Percentiles rank a stretch among this genome's conserved stretches.
These are phyloP conservation scores for Tetracladium marchalianum DNA, from an alignment of 495 filamentous ascomycete genomes.

Conservation along the genomic window DNA sequence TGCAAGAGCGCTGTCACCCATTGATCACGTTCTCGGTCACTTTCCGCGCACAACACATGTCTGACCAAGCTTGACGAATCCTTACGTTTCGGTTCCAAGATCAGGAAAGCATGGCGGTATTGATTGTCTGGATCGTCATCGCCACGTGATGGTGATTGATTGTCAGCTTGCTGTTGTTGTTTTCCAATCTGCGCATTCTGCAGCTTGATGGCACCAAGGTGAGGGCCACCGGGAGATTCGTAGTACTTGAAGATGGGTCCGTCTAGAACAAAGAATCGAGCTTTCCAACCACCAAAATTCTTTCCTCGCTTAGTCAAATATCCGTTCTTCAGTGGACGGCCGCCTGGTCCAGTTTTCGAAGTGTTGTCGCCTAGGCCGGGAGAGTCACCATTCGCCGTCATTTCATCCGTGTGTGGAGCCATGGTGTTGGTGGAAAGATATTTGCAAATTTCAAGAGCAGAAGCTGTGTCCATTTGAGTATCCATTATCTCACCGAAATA, in stretches of 20 bases:
- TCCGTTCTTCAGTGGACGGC: slow-evolving; percentile 68
- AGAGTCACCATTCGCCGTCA: slow-evolving; percentile 35
- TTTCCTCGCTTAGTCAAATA: slow-evolving; percentile 95
- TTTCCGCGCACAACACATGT: slow-evolving; percentile 93
- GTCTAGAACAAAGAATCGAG: slow-evolving; percentile 85
- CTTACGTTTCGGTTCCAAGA: slow-evolving; percentile 92
- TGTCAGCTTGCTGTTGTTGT: slow-evolving; percentile 43
- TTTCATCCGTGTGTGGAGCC: slow-evolving; percentile 61
- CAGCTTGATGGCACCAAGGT: slow-evolving; percentile 89
- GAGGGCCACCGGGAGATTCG: slow-evolving; percentile 76
- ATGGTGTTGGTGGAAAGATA: slow-evolving; percentile 84
- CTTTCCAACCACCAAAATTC: slow-evolving; percentile 99
- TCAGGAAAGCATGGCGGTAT: slow-evolving; percentile 91
- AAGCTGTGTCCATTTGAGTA: slow-evolving; percentile 65
- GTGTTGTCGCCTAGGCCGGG: slow-evolving; percentile 26
- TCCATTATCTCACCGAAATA: slow-evolving; percentile 82
- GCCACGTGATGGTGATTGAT: slow-evolving; percentile 49
- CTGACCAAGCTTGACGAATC: slow-evolving; percentile 85
- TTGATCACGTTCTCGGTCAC: slow-evolving; percentile 80
- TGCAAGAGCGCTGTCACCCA: slow-evolving; percentile 88
- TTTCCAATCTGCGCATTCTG: slow-evolving; percentile 89
- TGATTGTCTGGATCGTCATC: slow-evolving; percentile 77
- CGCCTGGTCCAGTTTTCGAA: slow-evolving; percentile 43
- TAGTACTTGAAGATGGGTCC: slow-evolving; percentile 86
- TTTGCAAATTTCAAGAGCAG: slow-evolving; percentile 74